A percentile compares a stretch with the other conserved stretches of the same genome.
Conservation (phyloP, 176 grass and related monocot species). For the Echinochloa phyllopogon region DNA sequence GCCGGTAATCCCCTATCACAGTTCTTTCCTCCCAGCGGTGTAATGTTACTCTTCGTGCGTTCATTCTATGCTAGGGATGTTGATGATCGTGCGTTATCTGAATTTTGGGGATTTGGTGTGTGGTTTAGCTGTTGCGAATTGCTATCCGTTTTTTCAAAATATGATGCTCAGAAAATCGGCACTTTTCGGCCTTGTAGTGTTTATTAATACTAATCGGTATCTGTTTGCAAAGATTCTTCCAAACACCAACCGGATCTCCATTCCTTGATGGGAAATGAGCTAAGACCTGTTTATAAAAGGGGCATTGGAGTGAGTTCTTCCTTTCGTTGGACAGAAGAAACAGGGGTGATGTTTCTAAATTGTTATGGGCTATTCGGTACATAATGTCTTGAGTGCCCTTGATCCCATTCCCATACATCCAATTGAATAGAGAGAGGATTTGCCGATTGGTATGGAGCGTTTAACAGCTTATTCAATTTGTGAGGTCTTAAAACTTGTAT, state of each 20-base stretch:
- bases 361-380: background rate
- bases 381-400: background rate
- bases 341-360: background rate
- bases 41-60: background rate
- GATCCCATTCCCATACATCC: background rate
- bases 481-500: conserved; percentile 10
- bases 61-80: background rate
- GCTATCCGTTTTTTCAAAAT: background rate
- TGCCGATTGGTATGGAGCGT: too few species aligned
- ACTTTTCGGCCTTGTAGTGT: background rate
- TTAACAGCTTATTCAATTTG: background rate
- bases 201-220: background rate
- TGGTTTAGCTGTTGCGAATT: background rate
- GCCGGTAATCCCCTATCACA: background rate
- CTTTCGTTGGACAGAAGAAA: background rate
- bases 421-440: background rate
- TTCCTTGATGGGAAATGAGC: background rate
- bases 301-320: background rate
- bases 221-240: background rate
- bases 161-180: background rate
- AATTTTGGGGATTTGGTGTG: background rate
- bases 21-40: background rate
- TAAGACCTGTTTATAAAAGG: background rate
- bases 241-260: background rate
- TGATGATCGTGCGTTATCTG: background rate